Evolutionary conservation across 1,139 yeast species (phyloP).

Genomic region (Kodamaea plutei): DNA sequence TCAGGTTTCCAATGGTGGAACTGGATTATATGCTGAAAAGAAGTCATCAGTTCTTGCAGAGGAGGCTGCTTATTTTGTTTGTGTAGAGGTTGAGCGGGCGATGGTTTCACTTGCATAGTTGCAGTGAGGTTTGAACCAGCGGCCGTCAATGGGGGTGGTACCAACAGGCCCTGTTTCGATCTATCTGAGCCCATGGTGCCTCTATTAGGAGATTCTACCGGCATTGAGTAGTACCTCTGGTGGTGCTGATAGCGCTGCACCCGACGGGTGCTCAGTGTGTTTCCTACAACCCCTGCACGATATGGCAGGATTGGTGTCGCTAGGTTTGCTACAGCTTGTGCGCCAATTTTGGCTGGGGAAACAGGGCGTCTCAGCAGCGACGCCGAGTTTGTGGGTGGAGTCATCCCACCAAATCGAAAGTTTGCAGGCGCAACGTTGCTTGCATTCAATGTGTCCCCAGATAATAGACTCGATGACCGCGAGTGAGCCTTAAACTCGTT

Average conservation of each 20-base stretch:
- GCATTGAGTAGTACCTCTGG: constrained; percentile 45
- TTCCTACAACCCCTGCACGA: constrained; percentile 13
- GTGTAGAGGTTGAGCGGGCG: constrained; percentile 44
- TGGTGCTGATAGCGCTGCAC: constrained; percentile 24
- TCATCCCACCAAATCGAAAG: constrained; percentile 38
- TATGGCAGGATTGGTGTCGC: constrained; percentile 33
- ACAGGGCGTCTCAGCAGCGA: constrained; percentile 36
- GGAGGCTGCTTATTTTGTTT: constrained; percentile 36
- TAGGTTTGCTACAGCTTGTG: constrained; percentile 62
- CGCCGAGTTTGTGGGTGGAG: constrained; percentile 10
- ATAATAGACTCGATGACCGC: constrained; percentile 8
- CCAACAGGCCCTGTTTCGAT: constrained; percentile 4
- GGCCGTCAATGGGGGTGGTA: constrained; percentile 13
- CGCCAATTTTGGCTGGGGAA: constrained; percentile 73
- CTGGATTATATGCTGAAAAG: constrained; percentile 50
- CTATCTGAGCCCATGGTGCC: no score
- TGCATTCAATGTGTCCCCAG: constrained; percentile 19
- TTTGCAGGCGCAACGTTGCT: constrained; percentile 34
- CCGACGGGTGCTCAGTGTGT: constrained; percentile 12
- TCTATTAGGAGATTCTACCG: constrained; percentile 22
- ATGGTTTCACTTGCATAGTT: constrained; percentile 43
- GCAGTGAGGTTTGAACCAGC: constrained; percentile 18
- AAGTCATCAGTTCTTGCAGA: constrained; percentile 47
- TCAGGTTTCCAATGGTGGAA: constrained; percentile 54
- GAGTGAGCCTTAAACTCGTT: constrained; percentile 5